Evolutionary conservation across 345 rosid genomes (phyloP), one percentile per base, ranked within the genome.

Genomic region (Laguncularia racemosa): DNA sequence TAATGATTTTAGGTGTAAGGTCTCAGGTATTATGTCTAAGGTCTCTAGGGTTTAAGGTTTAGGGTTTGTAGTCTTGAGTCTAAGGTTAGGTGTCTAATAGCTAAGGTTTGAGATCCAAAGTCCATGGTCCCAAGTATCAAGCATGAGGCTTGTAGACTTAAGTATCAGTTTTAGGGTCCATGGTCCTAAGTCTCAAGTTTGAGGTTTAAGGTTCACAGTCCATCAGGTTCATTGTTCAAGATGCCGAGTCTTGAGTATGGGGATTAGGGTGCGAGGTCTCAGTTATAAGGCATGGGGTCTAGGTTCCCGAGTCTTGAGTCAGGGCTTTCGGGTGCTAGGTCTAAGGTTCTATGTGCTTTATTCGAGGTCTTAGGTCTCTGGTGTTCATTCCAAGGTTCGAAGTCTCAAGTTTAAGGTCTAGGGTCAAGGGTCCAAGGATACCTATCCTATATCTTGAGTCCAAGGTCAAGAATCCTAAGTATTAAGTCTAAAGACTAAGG

Each of bases 261-360:
- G 70, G 64, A 46, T 67, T 60, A 56, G 71, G 71, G 66, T 61
- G 60, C 48, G 44, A 66, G 71, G 60, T 61, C 61, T 48, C 16
- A 60, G 66, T 56, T 61, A 60, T 52, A n/a, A 57, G 71, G 59
- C 49, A 60, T 52, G 16, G 61, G 71, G 58, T 55, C 60, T 44
- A 28, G 70, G 70, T 23, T 66, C 60, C 16, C 20, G 71, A 65
- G 46, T 67, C 54, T 20, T 16, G 71, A 65, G 46, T 67, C 55
- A 20, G 13, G 64, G 70, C 28, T 60, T 67, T 54, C 18, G 64
- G 71, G 56, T n/a, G n/a, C n/a, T n/a, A n/a, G n/a, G n/a, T n/a
- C n/a, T n/a, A n/a, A n/a, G n/a, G n/a, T n/a, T n/a, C n/a, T n/a
- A n/a, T n/a, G n/a, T n/a, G n/a, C n/a, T n/a, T n/a, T n/a, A 54